Base-by-base conservation (phyloP, 2,329 filamentous ascomycete species). In the Aureobasidium lini region DNA sequence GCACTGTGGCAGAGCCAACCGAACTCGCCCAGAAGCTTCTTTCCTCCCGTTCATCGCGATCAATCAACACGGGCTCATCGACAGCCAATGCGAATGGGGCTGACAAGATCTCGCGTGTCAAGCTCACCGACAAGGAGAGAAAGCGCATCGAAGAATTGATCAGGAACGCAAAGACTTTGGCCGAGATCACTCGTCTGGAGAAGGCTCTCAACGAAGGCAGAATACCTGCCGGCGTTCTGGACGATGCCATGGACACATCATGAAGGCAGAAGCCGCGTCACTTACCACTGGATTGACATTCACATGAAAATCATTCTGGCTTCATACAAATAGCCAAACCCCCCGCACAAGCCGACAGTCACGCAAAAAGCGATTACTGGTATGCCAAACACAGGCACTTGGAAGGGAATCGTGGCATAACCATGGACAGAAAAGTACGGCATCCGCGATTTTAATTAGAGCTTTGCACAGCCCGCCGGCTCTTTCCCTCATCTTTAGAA, bases 191-290 rank as follows among this genome's bases (percentile, higher is more conserved):
- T 60, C 82, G 84, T 65, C 73, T 99, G 70, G 94, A 99, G 78
- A 95, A 93, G 78, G 90, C 94, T 73, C 76, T 97, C 65, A 89
- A 89, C 63, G 93, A 97, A 73, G 94, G 94, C 1, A 81, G 89
- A 69, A 81, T 97, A 72, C 93, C 93, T 2, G 52, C 64, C 29
- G 69, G 67, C 11, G 63, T 70, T 1, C 62, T 63, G 42, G 67
- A 66, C 9, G 67, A 66, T 50, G 65, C 54, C 16, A 71, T 71
- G 69, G 69, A 72, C 52, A 66, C 70, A 61, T 70, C 67, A 34
- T 71, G 68, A 71, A 42, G 15, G 13, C 3, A 29, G 9, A 13
- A 36, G 18, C n/a, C 8, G 18, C 28, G 18, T n/a, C 5, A n/a
- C 10, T n/a, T 18, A 11, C 2, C n/a, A 36, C 28, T 36, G 52